Evolutionary conservation across 2,329 filamentous ascomycete genomes (phyloP).

Genomic region (Cryphonectria nitschkei): DNA sequence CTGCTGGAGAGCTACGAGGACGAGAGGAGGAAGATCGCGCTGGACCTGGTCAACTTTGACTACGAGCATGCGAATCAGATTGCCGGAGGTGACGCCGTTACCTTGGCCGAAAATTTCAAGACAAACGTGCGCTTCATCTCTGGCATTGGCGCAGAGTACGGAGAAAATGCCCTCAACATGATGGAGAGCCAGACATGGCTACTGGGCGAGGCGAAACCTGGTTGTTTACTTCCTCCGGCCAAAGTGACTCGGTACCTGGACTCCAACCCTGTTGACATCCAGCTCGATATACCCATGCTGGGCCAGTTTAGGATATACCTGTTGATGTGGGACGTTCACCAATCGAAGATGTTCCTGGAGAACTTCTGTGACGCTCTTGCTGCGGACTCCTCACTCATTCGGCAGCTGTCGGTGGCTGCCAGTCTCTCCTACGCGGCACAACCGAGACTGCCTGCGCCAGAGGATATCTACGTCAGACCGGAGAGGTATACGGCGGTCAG

Average conservation of each 20-base stretch:
- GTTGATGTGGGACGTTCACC: constrained; percentile 65
- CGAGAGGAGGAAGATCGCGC: constrained; percentile 53
- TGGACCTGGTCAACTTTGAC: constrained; percentile 51
- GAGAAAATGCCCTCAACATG: constrained; percentile 55
- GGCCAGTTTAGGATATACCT: constrained; percentile 79
- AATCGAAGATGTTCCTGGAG: constrained; percentile 60
- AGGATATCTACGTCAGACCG: constrained; percentile 69
- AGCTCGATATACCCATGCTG: constrained; percentile 77
- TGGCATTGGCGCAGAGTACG: constrained; percentile 65
- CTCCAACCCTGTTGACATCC: constrained; percentile 76
- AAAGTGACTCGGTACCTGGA: constrained; percentile 76
- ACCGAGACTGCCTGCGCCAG: constrained; percentile 58
- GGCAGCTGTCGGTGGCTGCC: constrained; percentile 61
- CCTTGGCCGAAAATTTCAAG: constrained; percentile 65
- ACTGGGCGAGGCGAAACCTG: constrained; percentile 55
- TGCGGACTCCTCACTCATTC: constrained; percentile 57
- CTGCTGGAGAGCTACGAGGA: constrained; percentile 54
- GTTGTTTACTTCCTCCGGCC: constrained; percentile 65
- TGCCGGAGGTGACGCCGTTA: constrained; percentile 59
- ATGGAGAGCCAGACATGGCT: constrained; percentile 44
- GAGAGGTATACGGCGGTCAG: constrained; percentile 71
- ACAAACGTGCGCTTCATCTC: constrained; percentile 71
- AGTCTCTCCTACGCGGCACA: constrained; percentile 64
- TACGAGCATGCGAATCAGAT: constrained; percentile 53
- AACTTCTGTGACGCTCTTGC: constrained; percentile 60